Conservation (phyloP, 176 grass and related monocot genomes). For the Lolium multiflorum region DNA sequence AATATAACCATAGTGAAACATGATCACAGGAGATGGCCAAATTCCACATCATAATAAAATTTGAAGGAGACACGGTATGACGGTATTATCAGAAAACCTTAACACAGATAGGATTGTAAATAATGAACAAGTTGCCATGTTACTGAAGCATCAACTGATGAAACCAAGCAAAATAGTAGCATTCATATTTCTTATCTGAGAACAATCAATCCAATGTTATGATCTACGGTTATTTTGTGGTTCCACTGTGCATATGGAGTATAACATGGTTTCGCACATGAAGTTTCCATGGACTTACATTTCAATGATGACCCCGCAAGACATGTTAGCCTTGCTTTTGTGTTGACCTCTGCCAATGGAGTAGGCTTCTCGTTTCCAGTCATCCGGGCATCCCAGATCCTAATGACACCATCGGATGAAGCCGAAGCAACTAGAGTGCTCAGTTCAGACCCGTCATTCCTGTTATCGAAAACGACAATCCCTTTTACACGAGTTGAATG, state of each 20-base stretch:
- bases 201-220: constrained; percentile 9
- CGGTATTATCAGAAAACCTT: not conserved
- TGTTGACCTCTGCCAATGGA: constrained; percentile 83
- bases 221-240: not conserved
- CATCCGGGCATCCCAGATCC: constrained; percentile 84
- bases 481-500: constrained; percentile 89
- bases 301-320: constrained; percentile 81
- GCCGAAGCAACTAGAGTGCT: constrained; percentile 77
- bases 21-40: not conserved
- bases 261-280: not conserved
- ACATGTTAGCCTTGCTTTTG: constrained; percentile 93
- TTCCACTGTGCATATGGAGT: not conserved
- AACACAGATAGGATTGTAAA: constrained; percentile 1
- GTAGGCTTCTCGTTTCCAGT: constrained; percentile 59
- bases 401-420: constrained; percentile 89
- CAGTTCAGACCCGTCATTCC: constrained; percentile 48
- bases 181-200: not conserved
- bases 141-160: not conserved
- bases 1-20: not conserved
- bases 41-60: not conserved
- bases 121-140: not conserved
- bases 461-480: constrained; percentile 57
- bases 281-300: constrained; percentile 61
- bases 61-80: not conserved
- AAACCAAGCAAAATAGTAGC: not conserved